A percentile compares a stretch with the other conserved stretches of the same genome.
These are phyloP conservation scores for Tolypocladium ovalisporum DNA, from an alignment of 2,329 filamentous ascomycete genomes.

Conservation along the genomic window DNA sequence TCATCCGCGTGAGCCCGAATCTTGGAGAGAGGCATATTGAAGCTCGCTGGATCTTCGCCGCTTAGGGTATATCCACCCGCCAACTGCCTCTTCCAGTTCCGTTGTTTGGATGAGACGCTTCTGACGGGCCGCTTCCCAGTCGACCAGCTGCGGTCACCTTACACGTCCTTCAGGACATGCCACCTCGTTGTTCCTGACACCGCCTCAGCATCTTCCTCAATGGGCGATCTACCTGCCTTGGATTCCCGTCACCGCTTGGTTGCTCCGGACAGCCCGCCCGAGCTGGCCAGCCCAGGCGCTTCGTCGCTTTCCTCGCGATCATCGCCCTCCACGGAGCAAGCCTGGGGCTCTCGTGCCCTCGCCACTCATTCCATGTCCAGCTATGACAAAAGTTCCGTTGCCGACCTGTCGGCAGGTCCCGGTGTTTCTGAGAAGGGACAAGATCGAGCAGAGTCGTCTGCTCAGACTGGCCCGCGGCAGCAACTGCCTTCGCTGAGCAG, in stretches of 20 bases:
- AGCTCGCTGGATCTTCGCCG: background rate
- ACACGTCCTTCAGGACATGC: constrained; percentile 5
- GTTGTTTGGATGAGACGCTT: background rate
- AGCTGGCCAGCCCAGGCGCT: constrained; percentile 40
- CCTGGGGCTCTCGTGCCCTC: constrained; percentile 27
- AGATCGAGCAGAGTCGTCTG: constrained; percentile 21
- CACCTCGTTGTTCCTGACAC: background rate
- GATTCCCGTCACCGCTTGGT: constrained; percentile 39
- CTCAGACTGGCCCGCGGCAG: constrained; percentile 24
- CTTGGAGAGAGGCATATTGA: background rate
- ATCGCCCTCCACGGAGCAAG: constrained; percentile 30
- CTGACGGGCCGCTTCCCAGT: background rate
- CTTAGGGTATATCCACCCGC: background rate
- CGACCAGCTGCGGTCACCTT: background rate
- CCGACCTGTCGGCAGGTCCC: constrained; percentile 31
- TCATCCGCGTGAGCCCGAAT: no score
- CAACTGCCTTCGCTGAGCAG: constrained; percentile 47
- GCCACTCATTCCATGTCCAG: constrained; percentile 46
- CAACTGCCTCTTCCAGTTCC: background rate
- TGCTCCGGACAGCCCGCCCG: constrained; percentile 43
- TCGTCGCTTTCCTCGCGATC: constrained; percentile 35
- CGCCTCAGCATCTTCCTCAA: constrained; percentile 26
- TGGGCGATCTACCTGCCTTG: constrained; percentile 42
- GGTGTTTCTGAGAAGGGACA: constrained; percentile 23
- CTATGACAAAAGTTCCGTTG: constrained; percentile 38